Evolutionary conservation across 495 filamentous ascomycete species (phyloP).

Genomic region (Penicillium steckii): DNA sequence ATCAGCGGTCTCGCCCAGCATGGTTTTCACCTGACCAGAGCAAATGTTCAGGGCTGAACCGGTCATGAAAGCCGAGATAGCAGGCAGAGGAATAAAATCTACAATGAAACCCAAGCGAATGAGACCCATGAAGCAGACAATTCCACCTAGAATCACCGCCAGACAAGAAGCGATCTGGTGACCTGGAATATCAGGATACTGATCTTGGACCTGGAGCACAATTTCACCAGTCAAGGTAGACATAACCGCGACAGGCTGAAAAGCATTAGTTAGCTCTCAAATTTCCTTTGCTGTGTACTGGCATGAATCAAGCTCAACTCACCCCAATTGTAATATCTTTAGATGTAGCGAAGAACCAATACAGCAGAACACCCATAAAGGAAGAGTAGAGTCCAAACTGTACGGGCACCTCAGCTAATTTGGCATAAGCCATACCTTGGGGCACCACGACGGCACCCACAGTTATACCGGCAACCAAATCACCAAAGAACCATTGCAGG

Average conservation of each 20-base stretch:
- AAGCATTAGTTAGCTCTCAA: conserved; percentile 16
- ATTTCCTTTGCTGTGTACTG: background rate
- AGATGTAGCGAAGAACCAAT: conserved; percentile 99
- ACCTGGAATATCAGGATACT: conserved; percentile 55
- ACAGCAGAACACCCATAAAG: conserved; percentile 94
- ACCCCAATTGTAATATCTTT: conserved; percentile 99
- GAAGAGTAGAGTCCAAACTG: conserved; percentile 94
- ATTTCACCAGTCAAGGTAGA: conserved; percentile 86
- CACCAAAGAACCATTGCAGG: conserved; percentile 80
- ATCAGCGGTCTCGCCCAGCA: conserved; percentile 76
- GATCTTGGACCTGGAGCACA: conserved; percentile 55
- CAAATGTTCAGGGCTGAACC: conserved; percentile 92
- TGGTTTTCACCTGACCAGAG: conserved; percentile 76
- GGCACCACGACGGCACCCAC: conserved; percentile 95
- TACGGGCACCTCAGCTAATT: conserved; percentile 71
- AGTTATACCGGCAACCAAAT: conserved; percentile 91
- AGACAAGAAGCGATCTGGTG: conserved; percentile 76
- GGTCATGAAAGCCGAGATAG: conserved; percentile 97
- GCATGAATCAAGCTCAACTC: conserved; percentile 39
- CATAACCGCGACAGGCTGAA: conserved; percentile 90
- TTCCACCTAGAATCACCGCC: conserved; percentile 76
- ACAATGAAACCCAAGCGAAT: conserved; percentile 87
- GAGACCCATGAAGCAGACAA: conserved; percentile 79
- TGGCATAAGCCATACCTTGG: conserved; percentile 96
- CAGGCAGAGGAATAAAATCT: conserved; percentile 88